Conservation (phyloP, 257 asterid genomes). For the Plantago ovata region DNA sequence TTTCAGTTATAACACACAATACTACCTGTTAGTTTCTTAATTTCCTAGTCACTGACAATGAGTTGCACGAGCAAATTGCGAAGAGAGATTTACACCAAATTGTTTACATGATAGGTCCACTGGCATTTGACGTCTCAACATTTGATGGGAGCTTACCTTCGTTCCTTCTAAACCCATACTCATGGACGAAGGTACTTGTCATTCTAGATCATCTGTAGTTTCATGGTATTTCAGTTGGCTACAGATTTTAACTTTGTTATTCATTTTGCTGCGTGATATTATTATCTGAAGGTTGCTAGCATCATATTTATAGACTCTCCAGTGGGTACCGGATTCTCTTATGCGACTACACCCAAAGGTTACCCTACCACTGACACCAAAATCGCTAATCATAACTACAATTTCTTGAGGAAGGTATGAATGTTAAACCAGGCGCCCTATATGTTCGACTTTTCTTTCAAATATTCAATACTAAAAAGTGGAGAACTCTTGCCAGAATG, state of each 20-base stretch:
- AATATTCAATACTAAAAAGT: too few relatives aligned
- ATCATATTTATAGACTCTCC: constrained; percentile 29
- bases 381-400: background rate
- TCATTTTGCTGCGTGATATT: background rate
- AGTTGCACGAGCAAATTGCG: too few relatives aligned
- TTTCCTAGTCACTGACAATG: too few relatives aligned
- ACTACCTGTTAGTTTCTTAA: too few relatives aligned
- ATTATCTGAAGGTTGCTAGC: constrained; percentile 17
- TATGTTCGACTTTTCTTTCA: too few relatives aligned
- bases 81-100: too few relatives aligned
- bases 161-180: constrained; percentile 25
- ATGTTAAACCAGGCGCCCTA: too few relatives aligned
- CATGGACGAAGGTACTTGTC: constrained; percentile 37
- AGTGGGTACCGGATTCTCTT: constrained; percentile 31
- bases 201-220: background rate
- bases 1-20: too few relatives aligned
- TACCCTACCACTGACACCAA: constrained; percentile 17
- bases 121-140: constrained; percentile 16
- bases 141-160: constrained; percentile 26
- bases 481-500: too few relatives aligned
- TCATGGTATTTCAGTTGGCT: too few relatives aligned
- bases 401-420: constrained; percentile 20
- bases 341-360: constrained; percentile 9
- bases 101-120: constrained; percentile 21
- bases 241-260: background rate